phyloP scores from a whole-genome alignment of 1,139 yeast species.

The Yamadazyma diospyri region DNA sequence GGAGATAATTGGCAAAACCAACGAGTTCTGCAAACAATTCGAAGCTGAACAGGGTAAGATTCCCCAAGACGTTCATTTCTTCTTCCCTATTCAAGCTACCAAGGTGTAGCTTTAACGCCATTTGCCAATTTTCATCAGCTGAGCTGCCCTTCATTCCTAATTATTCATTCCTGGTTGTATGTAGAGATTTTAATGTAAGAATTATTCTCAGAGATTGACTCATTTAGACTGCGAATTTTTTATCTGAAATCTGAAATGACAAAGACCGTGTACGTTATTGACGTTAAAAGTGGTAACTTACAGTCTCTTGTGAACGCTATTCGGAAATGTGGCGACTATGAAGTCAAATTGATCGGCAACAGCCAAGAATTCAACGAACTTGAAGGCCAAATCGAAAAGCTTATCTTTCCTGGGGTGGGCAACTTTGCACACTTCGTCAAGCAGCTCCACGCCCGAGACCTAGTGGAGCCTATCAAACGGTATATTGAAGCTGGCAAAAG shows the following conservation, averaged over 20 bases:
- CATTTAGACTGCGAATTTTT: too few relatives aligned
- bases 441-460: conserved; percentile 57
- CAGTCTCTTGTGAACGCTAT: conserved; percentile 88
- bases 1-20: conserved; percentile 34
- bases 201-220: too few relatives aligned
- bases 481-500: conserved; percentile 75
- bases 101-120: too few relatives aligned
- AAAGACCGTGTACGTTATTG: conserved; percentile 66
- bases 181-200: too few relatives aligned
- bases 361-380: conserved; percentile 32
- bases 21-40: conserved; percentile 24
- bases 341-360: conserved; percentile 48
- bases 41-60: conserved; percentile 15
- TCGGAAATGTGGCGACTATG: conserved; percentile 63
- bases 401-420: conserved; percentile 92
- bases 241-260: conserved; percentile 4
- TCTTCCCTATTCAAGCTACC: conserved; percentile 28
- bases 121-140: too few relatives aligned
- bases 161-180: too few relatives aligned
- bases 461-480: conserved; percentile 59
- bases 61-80: conserved; percentile 26
- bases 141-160: too few relatives aligned
- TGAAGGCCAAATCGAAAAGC: conserved; percentile 46
- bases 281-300: conserved; percentile 92
- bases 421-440: conserved; percentile 91